phyloP scores from a whole-genome alignment of 176 grass and related monocot genomes.

The Bonia amplexicaulis region DNA sequence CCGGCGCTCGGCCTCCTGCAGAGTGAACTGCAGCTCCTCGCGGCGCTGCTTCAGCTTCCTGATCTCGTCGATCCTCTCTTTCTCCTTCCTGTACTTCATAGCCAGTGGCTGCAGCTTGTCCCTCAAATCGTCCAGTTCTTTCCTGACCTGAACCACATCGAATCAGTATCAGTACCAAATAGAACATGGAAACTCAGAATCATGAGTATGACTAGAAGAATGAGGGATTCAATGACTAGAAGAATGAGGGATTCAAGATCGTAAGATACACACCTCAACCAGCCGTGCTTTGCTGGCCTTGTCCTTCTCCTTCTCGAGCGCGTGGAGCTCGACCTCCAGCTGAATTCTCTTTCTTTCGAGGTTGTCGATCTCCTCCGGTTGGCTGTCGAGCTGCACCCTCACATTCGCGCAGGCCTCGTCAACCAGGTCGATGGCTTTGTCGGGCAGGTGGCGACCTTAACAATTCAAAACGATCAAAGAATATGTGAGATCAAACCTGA shows the following conservation, averaged over 20 bases:
- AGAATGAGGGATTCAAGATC: not conserved
- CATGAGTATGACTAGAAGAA: not conserved
- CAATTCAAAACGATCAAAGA: not conserved
- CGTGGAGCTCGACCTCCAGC: conserved; percentile 70
- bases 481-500: not conserved
- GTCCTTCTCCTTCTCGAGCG: conserved; percentile 87
- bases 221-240: not conserved
- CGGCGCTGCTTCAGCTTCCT: conserved; percentile 57
- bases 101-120: conserved; percentile 72
- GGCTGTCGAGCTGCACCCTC: conserved; percentile 76
- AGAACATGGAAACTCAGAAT: not conserved
- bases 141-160: conserved; percentile 28
- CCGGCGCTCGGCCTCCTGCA: conserved; percentile 71
- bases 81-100: conserved; percentile 80
- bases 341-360: conserved; percentile 74
- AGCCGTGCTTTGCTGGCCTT: conserved; percentile 74
- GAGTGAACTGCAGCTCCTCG: conserved; percentile 48
- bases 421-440: conserved; percentile 81
- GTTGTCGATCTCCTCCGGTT: conserved; percentile 84
- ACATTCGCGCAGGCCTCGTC: conserved; percentile 86
- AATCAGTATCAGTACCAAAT: not conserved
- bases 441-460: conserved; percentile 61
- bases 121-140: conserved; percentile 71
- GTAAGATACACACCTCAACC: conserved; percentile 22
- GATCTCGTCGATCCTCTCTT: conserved; percentile 82